phyloP scores from a whole-genome alignment of 139 green algal species.

The Diplosphaera chodatii region DNA sequence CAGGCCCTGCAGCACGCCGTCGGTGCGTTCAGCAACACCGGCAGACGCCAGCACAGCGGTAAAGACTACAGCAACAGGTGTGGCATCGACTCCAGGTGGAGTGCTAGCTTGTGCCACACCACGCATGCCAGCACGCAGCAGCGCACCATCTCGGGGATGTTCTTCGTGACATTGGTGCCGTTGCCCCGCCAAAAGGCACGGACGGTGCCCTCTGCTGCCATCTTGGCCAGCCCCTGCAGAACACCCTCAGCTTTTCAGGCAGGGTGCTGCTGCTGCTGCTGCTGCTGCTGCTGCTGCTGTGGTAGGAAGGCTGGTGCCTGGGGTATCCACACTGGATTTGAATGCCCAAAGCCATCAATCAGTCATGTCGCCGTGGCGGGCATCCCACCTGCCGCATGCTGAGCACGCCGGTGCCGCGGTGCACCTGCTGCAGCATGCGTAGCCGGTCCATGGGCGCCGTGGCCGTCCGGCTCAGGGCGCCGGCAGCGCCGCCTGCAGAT shows the following conservation, averaged over 20 bases:
- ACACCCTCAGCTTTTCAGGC: too few relatives aligned
- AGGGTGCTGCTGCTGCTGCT: too few relatives aligned
- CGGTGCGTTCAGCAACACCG: too few relatives aligned
- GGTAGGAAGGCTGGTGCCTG: background rate
- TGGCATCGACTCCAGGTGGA: too few relatives aligned
- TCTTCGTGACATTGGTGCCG: conserved; percentile 36
- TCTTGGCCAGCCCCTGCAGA: conserved; percentile 4
- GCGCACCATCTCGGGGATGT: conserved; percentile 36
- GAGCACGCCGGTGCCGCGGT: background rate
- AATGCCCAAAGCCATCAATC: background rate
- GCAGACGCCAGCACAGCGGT: too few relatives aligned
- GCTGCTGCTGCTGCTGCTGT: background rate
- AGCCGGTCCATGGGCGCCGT: conserved; percentile 44
- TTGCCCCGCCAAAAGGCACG: conserved; percentile 38
- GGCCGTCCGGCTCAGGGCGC: conserved; percentile 27
- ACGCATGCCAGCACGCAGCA: too few relatives aligned
- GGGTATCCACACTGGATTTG: too few relatives aligned
- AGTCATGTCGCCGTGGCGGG: too few relatives aligned
- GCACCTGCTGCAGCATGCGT: conserved; percentile 32
- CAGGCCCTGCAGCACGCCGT: too few relatives aligned
- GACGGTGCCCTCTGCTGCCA: conserved; percentile 8
- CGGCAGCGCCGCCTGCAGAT: conserved; percentile 18
- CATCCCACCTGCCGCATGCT: conserved; percentile 3
- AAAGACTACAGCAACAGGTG: too few relatives aligned
- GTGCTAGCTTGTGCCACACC: too few relatives aligned